phyloP scores from a whole-genome alignment of 2,329 filamentous ascomycete genomes.

The Eutypa lata region DNA sequence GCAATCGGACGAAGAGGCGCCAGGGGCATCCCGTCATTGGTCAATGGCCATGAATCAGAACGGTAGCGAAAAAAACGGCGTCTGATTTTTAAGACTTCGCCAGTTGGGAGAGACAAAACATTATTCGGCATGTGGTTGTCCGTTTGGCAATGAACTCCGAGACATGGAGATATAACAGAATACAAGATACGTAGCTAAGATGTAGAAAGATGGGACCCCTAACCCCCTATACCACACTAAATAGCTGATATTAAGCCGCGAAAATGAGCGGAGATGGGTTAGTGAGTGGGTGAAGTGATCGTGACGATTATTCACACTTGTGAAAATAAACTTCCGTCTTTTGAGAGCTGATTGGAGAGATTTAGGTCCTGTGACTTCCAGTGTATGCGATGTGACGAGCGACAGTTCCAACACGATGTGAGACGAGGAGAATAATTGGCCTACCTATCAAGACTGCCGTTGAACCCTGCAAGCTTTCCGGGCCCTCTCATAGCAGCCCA shows the following conservation, averaged over 20 bases:
- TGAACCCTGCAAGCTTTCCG: slow-evolving; percentile 68
- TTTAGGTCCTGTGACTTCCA: slow-evolving; percentile 43
- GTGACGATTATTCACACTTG: slow-evolving; percentile 31
- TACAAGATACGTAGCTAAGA: not conserved
- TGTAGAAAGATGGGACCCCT: not conserved
- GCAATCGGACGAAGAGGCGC: slow-evolving; percentile 45
- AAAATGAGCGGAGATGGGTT: slow-evolving; percentile 13
- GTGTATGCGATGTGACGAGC: slow-evolving; percentile 42
- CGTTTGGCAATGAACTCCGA: not conserved
- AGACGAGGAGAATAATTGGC: slow-evolving; percentile 38
- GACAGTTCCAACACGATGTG: slow-evolving; percentile 12
- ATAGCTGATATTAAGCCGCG: not conserved
- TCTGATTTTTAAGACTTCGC: slow-evolving; percentile 6
- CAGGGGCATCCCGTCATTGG: slow-evolving; percentile 40
- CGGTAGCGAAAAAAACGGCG: slow-evolving; percentile 7
- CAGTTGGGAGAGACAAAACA: not conserved
- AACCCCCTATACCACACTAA: not conserved
- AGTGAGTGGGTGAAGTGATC: slow-evolving; percentile 15
- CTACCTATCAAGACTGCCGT: slow-evolving; percentile 89
- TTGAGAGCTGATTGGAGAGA: slow-evolving; percentile 34
- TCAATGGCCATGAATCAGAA: slow-evolving; percentile 13
- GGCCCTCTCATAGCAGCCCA: slow-evolving; percentile 71
- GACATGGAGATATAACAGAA: not conserved
- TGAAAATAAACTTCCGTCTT: slow-evolving; percentile 16
- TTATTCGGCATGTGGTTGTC: not conserved